Conservation (phyloP, 768 basidiomycete species). For the Rhodotorula graminis region DNA sequence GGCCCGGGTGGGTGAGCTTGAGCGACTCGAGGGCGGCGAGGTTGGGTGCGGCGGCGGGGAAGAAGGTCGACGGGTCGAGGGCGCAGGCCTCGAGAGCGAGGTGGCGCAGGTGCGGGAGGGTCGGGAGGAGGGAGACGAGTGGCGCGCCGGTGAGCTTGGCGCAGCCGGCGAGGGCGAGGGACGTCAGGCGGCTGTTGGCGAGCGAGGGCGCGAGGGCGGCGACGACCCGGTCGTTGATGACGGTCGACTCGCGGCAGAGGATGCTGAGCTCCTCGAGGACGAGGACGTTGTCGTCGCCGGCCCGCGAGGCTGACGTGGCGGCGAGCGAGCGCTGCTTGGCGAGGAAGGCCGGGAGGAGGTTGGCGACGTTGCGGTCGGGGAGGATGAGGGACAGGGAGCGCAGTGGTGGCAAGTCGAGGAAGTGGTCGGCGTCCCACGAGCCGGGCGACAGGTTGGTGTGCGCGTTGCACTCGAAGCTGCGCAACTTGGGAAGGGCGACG, state of each 20-base stretch:
- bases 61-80: conserved; percentile 21
- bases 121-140: conserved; percentile 7
- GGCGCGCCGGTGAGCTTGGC: conserved; percentile 16
- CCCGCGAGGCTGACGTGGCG: neutral
- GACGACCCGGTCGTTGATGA: conserved; percentile 25
- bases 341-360: conserved; percentile 24
- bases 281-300: neutral
- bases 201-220: neutral
- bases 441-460: conserved; percentile 29
- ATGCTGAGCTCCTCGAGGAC: conserved; percentile 29
- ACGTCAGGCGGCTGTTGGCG: conserved; percentile 1
- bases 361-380: conserved; percentile 27
- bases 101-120: conserved; percentile 17
- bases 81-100: conserved; percentile 35
- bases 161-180: conserved; percentile 33
- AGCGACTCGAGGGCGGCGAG: conserved; percentile 21
- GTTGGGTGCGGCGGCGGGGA: conserved; percentile 1
- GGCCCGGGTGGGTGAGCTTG: conserved; percentile 36
- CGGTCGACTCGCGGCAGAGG: conserved; percentile 32
- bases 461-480: conserved; percentile 30
- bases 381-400: conserved; percentile 36
- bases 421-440: conserved; percentile 18
- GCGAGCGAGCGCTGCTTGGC: neutral
- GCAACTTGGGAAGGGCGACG: conserved; percentile 4
- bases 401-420: conserved; percentile 18